phyloP scores from a whole-genome alignment of 345 rosid genomes.

The Cardamine resedifolia region DNA sequence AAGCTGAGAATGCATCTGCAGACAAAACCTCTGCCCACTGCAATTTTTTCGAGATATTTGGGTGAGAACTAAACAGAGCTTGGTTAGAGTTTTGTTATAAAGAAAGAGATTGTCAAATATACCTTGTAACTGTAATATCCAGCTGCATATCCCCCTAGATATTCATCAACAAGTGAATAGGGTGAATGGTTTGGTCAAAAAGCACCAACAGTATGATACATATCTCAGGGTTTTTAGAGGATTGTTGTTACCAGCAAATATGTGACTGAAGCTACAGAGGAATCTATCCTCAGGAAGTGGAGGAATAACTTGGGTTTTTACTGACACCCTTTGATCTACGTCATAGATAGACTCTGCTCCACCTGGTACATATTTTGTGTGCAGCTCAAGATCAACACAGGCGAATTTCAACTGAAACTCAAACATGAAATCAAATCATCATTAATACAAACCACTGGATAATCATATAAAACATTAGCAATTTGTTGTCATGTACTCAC shows the following conservation, averaged over 20 bases:
- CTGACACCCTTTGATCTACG: constrained; percentile 68
- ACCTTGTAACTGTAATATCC: constrained; percentile 99
- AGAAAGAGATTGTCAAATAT: constrained; percentile 11
- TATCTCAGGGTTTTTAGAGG: background rate
- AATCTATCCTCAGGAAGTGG: constrained; percentile 80
- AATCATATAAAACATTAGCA: background rate
- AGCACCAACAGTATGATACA: background rate
- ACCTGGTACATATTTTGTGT: constrained; percentile 63
- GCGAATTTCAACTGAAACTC: constrained; percentile 67
- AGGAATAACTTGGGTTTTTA: constrained; percentile 72
- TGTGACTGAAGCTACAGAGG: constrained; percentile 82
- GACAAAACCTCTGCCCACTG: constrained; percentile 99
- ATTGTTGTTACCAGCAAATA: constrained; percentile 64
- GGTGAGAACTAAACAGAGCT: constrained; percentile 12
- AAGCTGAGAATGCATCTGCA: constrained; percentile 97
- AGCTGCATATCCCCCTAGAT: constrained; percentile 85
- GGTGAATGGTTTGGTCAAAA: background rate
- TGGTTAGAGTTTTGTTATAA: background rate
- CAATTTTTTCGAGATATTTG: constrained; percentile 37
- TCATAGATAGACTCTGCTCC: constrained; percentile 74
- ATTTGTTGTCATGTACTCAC: constrained; percentile 42
- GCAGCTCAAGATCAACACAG: constrained; percentile 74
- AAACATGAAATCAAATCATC: background rate
- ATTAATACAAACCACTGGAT: background rate
- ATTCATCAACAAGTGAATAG: background rate